These are phyloP conservation scores for Catharanthus roseus DNA, from an alignment of 257 asterid species.

Conservation along the genomic window DNA sequence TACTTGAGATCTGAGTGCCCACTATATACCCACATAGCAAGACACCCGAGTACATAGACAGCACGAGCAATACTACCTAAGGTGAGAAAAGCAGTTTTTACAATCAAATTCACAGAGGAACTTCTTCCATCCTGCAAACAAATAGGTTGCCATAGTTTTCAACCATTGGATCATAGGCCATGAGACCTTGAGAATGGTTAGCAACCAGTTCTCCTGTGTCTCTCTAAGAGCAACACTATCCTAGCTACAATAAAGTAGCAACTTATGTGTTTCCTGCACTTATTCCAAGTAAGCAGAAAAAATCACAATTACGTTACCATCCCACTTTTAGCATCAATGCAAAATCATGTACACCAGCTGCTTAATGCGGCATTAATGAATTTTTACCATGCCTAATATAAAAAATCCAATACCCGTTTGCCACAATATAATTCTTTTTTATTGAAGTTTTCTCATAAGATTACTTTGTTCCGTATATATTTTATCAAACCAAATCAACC, in stretches of 20 bases:
- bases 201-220: not conserved
- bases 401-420: not conserved
- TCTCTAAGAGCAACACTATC: not conserved
- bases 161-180: not conserved
- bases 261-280: not conserved
- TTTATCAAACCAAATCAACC: not conserved
- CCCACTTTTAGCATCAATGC: not conserved
- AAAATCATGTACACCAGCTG: not conserved
- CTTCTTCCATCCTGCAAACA: not conserved
- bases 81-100: too few species aligned
- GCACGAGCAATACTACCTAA: not conserved
- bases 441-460: not conserved
- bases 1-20: conserved; percentile 1
- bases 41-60: not conserved
- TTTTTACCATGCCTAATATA: not conserved
- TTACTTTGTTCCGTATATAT: not conserved
- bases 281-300: not conserved
- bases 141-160: too few species aligned
- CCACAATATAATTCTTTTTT: not conserved
- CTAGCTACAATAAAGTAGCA: not conserved
- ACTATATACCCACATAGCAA: not conserved
- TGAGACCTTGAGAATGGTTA: not conserved
- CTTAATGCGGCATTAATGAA: not conserved
- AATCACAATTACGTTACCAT: not conserved
- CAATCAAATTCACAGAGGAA: conserved; percentile 1